phyloP scores from a whole-genome alignment of 129 eudicot species.

The Centella asiatica region DNA sequence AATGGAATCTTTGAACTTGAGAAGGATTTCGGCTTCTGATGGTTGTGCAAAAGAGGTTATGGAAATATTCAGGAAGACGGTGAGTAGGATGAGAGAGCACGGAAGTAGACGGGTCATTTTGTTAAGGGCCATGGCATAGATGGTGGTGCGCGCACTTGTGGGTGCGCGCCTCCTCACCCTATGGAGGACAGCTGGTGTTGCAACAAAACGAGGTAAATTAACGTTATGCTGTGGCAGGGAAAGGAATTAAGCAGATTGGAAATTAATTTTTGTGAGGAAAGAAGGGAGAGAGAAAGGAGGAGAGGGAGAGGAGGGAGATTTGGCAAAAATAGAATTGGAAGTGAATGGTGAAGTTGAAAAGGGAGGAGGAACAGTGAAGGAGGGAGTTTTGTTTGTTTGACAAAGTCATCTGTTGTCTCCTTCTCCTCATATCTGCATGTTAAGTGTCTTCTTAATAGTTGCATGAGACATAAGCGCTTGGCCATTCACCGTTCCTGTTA shows the following conservation, averaged over 20 bases:
- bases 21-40: slow-evolving; percentile 39
- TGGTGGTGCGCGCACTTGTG: slow-evolving; percentile 40
- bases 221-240: slow-evolving; percentile 15
- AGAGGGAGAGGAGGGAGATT: slow-evolving; percentile 7
- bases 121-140: slow-evolving; percentile 10
- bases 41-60: neutral
- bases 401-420: neutral
- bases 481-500: neutral
- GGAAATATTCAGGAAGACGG: neutral
- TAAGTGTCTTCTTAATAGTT: too few species aligned
- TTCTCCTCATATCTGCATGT: neutral
- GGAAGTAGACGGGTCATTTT: neutral
- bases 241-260: neutral
- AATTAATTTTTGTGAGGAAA: neutral
- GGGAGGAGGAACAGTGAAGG: neutral
- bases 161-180: slow-evolving; percentile 59
- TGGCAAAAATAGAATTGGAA: slow-evolving; percentile 28
- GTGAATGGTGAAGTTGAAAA: slow-evolving; percentile 8
- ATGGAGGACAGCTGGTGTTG: slow-evolving; percentile 15
- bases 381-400: neutral
- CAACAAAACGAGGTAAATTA: slow-evolving; percentile 8
- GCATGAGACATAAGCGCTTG: slow-evolving; percentile 5
- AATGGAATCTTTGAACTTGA: slow-evolving; percentile 47
- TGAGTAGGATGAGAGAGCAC: slow-evolving; percentile 20
- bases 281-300: neutral